phyloP scores from a whole-genome alignment of 495 filamentous ascomycete species.

The Penicillium parvum region DNA sequence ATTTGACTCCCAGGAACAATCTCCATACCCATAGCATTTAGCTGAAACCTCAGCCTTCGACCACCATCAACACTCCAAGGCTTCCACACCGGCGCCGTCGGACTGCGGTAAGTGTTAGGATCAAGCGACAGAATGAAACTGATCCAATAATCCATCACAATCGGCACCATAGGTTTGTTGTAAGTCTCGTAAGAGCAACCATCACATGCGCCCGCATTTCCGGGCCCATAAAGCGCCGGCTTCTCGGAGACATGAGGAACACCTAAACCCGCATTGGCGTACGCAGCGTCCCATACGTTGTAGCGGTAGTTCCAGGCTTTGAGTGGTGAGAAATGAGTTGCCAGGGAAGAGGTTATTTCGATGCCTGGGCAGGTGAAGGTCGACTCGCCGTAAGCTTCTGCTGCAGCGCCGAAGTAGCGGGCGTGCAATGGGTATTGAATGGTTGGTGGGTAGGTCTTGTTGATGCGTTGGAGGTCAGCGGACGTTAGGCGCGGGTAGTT shows the following conservation, averaged over 20 bases:
- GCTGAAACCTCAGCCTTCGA: conserved; percentile 37
- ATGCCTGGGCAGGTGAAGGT: conserved; percentile 56
- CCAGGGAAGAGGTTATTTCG: conserved; percentile 33
- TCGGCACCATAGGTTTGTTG: background rate
- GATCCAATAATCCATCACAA: conserved; percentile 1
- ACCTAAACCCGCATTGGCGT: background rate
- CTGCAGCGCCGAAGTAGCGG: conserved; percentile 1
- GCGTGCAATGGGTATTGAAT: background rate
- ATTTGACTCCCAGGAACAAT: conserved; percentile 31
- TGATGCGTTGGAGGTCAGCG: background rate
- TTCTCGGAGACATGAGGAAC: background rate
- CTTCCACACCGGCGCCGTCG: conserved; percentile 34
- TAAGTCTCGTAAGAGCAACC: background rate
- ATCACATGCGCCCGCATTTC: background rate
- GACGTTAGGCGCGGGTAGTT: background rate
- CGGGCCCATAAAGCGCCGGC: background rate
- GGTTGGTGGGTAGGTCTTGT: background rate
- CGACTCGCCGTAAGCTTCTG: conserved; percentile 56
- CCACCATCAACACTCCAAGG: conserved; percentile 17
- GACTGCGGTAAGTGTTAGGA: background rate
- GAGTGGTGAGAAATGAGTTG: conserved; percentile 21
- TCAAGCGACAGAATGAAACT: background rate
- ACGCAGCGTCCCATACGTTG: background rate
- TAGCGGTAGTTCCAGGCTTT: conserved; percentile 3
- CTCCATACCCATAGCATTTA: conserved; percentile 53